Evolutionary conservation across 2,329 filamentous ascomycete genomes (phyloP).

Genomic region (Pseudogymnoascus sp.): DNA sequence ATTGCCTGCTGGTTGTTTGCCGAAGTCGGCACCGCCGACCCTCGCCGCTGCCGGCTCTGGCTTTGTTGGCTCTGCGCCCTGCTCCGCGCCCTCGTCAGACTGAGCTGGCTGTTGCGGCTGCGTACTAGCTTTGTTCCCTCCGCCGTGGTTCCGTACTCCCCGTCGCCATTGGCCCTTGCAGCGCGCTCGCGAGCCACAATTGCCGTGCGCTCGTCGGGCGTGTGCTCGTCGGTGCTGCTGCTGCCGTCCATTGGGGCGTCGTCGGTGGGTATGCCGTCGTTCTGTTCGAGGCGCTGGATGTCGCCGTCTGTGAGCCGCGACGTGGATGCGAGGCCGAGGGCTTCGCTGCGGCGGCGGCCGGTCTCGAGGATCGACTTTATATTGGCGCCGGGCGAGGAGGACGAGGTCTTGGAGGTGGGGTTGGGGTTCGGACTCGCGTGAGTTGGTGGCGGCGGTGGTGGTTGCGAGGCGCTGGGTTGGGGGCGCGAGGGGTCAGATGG

Average conservation of each 20-base stretch:
- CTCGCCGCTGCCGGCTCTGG: not conserved
- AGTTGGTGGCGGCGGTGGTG: not conserved
- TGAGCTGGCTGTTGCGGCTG: not conserved
- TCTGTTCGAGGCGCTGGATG: not conserved
- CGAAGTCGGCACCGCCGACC: not conserved
- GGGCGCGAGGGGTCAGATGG: not conserved
- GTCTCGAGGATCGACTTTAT: conserved; percentile 3
- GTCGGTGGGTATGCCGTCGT: not conserved
- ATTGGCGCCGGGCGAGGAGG: not conserved
- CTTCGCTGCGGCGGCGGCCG: not conserved
- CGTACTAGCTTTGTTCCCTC: not conserved
- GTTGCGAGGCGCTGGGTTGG: not conserved
- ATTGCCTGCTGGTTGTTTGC: not conserved
- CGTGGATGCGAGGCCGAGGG: not conserved
- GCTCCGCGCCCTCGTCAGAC: not conserved
- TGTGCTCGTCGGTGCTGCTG: not conserved
- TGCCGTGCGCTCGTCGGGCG: conserved; percentile 24
- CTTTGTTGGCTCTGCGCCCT: not conserved
- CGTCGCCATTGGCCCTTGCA: not conserved
- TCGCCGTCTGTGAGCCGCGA: not conserved
- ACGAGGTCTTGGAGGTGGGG: not conserved
- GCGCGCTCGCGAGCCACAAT: conserved; percentile 24
- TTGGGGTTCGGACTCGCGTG: not conserved
- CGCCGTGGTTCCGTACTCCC: not conserved
- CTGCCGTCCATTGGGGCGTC: not conserved